Conservation (phyloP, 2,329 filamentous ascomycete species). For the Trichoderma sp. region DNA sequence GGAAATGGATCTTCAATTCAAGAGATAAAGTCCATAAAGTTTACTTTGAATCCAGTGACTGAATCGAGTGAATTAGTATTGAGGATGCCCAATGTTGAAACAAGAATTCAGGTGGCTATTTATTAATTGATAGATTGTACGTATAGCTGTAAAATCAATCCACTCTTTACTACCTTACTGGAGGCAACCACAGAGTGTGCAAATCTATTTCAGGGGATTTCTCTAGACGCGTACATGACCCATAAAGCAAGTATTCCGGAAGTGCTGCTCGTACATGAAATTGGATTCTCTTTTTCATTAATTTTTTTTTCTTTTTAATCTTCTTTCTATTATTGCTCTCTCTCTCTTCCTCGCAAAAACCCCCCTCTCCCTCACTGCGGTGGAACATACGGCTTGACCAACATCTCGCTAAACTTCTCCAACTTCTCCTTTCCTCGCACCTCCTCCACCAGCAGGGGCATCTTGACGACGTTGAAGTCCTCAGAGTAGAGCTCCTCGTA, state of each 20-base stretch:
- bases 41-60: neutral
- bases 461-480: slow-evolving; percentile 93
- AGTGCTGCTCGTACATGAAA: neutral
- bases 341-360: neutral
- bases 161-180: neutral
- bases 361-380: slow-evolving; percentile 43
- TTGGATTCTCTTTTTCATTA: neutral
- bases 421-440: slow-evolving; percentile 92
- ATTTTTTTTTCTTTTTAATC: neutral
- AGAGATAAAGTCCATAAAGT: neutral
- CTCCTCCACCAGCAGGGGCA: slow-evolving; percentile 94
- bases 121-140: neutral
- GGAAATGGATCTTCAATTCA: neutral
- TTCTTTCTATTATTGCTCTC: neutral
- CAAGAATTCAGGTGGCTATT: neutral
- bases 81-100: neutral
- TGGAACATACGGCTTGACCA: slow-evolving; percentile 71
- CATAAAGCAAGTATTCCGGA: neutral
- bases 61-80: neutral
- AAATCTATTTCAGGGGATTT: neutral
- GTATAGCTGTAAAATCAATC: neutral
- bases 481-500: slow-evolving; percentile 98
- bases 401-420: slow-evolving; percentile 85
- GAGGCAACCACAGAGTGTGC: neutral
- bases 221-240: neutral